phyloP scores from a whole-genome alignment of 805 yeast species.

The Suhomyces faveliae region DNA sequence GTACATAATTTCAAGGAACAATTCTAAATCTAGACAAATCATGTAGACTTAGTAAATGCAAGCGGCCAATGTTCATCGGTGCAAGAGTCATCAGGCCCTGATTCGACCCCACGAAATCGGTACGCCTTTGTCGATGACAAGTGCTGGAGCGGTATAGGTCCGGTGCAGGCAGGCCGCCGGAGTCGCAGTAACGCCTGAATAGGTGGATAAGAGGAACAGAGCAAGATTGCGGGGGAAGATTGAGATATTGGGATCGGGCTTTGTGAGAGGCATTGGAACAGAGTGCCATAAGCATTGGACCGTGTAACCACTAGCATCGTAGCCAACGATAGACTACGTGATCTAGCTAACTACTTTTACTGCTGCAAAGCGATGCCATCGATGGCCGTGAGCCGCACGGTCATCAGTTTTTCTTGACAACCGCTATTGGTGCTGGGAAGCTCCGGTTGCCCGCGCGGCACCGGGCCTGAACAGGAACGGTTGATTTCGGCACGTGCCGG shows the following conservation, averaged over 20 bases:
- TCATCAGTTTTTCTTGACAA: neutral
- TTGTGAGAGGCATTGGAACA: no score
- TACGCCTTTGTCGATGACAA: neutral
- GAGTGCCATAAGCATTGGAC: no score
- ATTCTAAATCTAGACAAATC: neutral
- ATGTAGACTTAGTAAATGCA: neutral
- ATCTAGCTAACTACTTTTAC: no score
- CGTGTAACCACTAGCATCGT: no score
- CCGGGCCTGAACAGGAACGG: conserved; percentile 5
- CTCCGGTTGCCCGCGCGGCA: conserved; percentile 1
- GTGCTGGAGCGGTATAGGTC: neutral
- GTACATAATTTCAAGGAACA: neutral
- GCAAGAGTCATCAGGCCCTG: neutral
- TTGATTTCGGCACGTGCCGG: conserved; percentile 5
- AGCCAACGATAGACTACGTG: no score
- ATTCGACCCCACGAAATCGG: neutral
- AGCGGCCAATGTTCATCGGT: neutral
- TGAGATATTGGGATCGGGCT: no score
- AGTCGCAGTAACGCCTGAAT: neutral
- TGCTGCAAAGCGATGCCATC: neutral
- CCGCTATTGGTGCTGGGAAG: neutral
- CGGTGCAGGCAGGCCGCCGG: neutral
- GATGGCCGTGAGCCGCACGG: neutral
- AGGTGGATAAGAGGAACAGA: neutral
- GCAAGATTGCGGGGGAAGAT: no score